A percentile compares a stretch with the other conserved stretches of the same genome.
Conservation (phyloP, 441 rosid genomes). For the Omphalea diandra region DNA sequence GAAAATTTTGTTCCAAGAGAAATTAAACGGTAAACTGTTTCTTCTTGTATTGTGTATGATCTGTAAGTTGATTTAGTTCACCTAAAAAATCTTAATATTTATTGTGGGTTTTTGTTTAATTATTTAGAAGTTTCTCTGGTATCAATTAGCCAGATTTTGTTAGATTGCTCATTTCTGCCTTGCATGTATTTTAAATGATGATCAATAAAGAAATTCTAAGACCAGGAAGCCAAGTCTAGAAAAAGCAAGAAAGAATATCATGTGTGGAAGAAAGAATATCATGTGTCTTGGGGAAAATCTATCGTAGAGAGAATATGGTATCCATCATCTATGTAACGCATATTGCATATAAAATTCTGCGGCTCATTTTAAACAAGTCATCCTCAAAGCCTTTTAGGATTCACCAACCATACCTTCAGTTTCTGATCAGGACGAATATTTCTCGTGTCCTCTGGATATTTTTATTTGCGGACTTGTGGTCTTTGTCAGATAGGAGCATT, state of each 20-base stretch:
- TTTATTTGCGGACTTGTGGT: background rate
- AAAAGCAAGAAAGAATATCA: too few species aligned
- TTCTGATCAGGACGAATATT: slow-evolving; percentile 24
- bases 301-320: background rate
- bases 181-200: background rate
- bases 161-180: background rate
- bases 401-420: slow-evolving; percentile 16
- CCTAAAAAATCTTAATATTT: slow-evolving; percentile 5
- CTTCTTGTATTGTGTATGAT: slow-evolving; percentile 13
- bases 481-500: background rate
- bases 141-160: background rate
- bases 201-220: background rate
- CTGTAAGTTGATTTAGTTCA: slow-evolving; percentile 23
- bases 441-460: background rate
- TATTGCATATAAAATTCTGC: slow-evolving; percentile 16
- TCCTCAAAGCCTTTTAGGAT: slow-evolving; percentile 36
- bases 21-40: background rate
- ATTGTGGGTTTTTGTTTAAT: slow-evolving; percentile 10
- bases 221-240: slow-evolving; percentile 1
- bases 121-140: background rate
- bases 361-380: slow-evolving; percentile 19
- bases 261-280: slow-evolving; percentile 18
- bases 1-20: slow-evolving; percentile 7
- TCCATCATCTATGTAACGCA: background rate
- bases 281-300: background rate